A percentile compares a stretch with the other conserved stretches of the same genome.
These are phyloP conservation scores for Solanum sitiens DNA, from an alignment of 257 asterid species.

Conservation along the genomic window DNA sequence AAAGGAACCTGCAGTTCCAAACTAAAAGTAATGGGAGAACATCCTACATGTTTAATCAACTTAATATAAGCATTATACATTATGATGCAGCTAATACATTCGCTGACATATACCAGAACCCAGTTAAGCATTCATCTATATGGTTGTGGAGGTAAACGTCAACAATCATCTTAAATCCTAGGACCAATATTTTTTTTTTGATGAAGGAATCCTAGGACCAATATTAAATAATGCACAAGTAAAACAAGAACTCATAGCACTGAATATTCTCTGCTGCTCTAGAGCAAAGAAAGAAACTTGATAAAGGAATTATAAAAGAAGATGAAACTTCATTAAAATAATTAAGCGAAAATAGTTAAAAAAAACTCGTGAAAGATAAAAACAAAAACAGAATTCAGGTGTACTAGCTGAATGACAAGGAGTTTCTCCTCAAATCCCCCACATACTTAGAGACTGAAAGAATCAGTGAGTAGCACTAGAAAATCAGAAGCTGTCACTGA, in stretches of 20 bases:
- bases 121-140: not conserved
- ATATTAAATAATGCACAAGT: not conserved
- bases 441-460: not conserved
- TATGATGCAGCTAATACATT: not conserved
- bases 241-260: not conserved
- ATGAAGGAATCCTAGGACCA: not conserved
- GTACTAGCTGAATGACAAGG: not conserved
- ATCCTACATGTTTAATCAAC: not conserved
- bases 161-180: not conserved
- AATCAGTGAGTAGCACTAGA: not conserved
- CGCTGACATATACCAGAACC: not conserved
- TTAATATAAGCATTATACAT: not conserved
- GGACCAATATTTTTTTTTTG: too few relatives aligned
- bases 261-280: not conserved
- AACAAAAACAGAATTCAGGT: not conserved
- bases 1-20: not conserved
- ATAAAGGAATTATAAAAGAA: not conserved
- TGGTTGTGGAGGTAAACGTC: not conserved
- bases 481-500: not conserved
- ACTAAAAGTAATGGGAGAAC: not conserved
- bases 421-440: not conserved
- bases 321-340: not conserved
- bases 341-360: not conserved
- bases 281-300: not conserved
- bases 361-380: not conserved